A percentile compares a stretch with the other conserved stretches of the same genome.
Evolutionary conservation across 345 rosid genomes (phyloP).

Genomic region (Firmiana major): DNA sequence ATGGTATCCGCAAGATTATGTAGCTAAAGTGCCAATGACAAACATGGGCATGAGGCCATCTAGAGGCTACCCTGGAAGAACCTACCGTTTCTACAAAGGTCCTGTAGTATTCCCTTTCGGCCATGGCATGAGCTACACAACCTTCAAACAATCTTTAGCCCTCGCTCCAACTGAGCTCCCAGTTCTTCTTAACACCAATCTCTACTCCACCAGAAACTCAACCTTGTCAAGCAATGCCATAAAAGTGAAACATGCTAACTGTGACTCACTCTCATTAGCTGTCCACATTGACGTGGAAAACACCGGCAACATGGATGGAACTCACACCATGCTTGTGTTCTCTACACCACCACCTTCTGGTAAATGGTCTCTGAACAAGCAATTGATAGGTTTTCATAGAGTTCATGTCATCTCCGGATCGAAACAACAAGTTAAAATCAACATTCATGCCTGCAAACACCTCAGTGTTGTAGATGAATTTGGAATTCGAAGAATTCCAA

Average conservation of each 20-base stretch:
- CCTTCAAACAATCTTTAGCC: constrained; percentile 40
- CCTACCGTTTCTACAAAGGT: constrained; percentile 91
- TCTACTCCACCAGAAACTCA: constrained; percentile 31
- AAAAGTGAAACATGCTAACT: constrained; percentile 53
- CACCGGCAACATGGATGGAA: constrained; percentile 65
- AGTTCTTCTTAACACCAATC: constrained; percentile 34
- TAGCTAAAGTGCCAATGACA: constrained; percentile 78
- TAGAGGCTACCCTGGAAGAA: constrained; percentile 80
- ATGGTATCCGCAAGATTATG: constrained; percentile 83
- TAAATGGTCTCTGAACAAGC: constrained; percentile 49
- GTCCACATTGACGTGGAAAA: constrained; percentile 63
- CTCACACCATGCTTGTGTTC: constrained; percentile 71
- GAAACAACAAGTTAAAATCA: constrained; percentile 37
- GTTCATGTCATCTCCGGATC: constrained; percentile 61
- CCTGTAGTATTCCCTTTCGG: constrained; percentile 86
- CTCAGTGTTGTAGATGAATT: constrained; percentile 66
- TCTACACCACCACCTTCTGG: constrained; percentile 53
- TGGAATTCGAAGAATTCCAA: constrained; percentile 85
- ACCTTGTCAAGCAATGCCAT: constrained; percentile 35
- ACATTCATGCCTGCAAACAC: constrained; percentile 70
- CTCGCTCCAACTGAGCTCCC: constrained; percentile 43
- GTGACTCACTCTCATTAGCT: constrained; percentile 35
- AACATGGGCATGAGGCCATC: constrained; percentile 72
- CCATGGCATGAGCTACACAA: constrained; percentile 68
- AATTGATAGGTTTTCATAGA: constrained; percentile 65